Percentiles rank a stretch among this genome's conserved stretches.
phyloP scores from a whole-genome alignment of 2,329 filamentous ascomycete genomes.

The Pseudogymnoascus sp. region DNA sequence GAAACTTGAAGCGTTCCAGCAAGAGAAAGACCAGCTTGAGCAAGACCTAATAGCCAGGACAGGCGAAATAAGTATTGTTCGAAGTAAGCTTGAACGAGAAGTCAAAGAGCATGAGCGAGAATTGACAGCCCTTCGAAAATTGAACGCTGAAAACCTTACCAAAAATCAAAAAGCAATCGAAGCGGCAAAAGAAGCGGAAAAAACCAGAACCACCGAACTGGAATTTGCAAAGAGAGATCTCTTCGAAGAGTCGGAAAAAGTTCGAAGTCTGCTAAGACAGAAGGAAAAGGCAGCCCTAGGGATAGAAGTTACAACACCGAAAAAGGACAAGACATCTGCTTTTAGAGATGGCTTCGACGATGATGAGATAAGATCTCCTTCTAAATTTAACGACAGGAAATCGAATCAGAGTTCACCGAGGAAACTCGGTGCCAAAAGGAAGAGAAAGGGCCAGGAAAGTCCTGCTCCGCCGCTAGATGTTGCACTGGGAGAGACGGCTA shows the following conservation, averaged over 20 bases:
- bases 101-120: constrained; percentile 55
- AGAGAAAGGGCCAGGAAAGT: constrained; percentile 28
- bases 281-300: constrained; percentile 36
- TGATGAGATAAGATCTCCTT: constrained; percentile 44
- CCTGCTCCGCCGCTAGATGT: background rate
- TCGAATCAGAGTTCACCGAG: constrained; percentile 46
- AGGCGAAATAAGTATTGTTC: constrained; percentile 68
- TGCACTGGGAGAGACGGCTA: background rate
- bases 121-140: constrained; percentile 51
- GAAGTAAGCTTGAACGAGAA: constrained; percentile 57
- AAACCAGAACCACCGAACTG: constrained; percentile 58
- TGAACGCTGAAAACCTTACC: constrained; percentile 54
- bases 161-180: constrained; percentile 58
- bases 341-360: constrained; percentile 68
- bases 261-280: constrained; percentile 33
- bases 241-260: constrained; percentile 45
- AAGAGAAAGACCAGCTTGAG: constrained; percentile 46
- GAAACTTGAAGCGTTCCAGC: constrained; percentile 28
- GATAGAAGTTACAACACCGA: constrained; percentile 45
- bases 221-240: constrained; percentile 67
- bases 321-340: constrained; percentile 49
- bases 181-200: constrained; percentile 54
- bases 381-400: constrained; percentile 28
- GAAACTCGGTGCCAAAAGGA: constrained; percentile 52
- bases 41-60: constrained; percentile 52